Percentiles rank a stretch among this genome's conserved stretches.
Evolutionary conservation across 1,284 basidiomycete species (phyloP).

Genomic region (Golubevia pallescens): DNA sequence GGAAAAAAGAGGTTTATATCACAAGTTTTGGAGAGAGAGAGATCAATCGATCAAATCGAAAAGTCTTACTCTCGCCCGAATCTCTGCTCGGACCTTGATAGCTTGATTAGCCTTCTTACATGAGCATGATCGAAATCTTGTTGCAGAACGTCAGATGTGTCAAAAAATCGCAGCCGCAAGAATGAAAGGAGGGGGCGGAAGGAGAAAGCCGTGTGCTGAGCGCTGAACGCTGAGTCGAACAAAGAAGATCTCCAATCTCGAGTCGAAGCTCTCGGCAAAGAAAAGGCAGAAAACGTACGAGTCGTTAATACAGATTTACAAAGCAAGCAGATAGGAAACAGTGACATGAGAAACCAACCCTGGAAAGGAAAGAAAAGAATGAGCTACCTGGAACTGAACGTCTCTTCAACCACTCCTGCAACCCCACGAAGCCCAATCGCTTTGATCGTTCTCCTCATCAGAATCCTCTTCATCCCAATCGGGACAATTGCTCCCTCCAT

Average conservation of each 20-base stretch:
- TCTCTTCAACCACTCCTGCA: conserved; percentile 35
- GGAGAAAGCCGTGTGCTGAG: too few species aligned
- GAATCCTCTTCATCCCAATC: conserved; percentile 14
- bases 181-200: too few species aligned
- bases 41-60: too few species aligned
- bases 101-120: too few species aligned
- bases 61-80: too few species aligned
- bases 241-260: background rate
- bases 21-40: too few species aligned
- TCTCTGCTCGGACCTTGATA: too few species aligned
- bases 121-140: too few species aligned
- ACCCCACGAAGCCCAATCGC: conserved; percentile 53
- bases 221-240: background rate
- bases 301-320: background rate
- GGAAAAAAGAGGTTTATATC: too few species aligned
- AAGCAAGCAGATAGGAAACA: background rate
- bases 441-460: conserved; percentile 11
- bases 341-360: background rate
- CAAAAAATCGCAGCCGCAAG: too few species aligned
- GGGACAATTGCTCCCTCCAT: conserved; percentile 32
- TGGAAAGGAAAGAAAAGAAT: background rate
- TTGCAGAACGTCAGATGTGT: too few species aligned
- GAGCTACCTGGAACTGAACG: background rate
- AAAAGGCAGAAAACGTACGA: background rate
- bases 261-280: background rate